Percentiles rank a stretch among this genome's conserved stretches.
Evolutionary conservation across 306 rosid genomes (phyloP).

Genomic region (Corylus americana): DNA sequence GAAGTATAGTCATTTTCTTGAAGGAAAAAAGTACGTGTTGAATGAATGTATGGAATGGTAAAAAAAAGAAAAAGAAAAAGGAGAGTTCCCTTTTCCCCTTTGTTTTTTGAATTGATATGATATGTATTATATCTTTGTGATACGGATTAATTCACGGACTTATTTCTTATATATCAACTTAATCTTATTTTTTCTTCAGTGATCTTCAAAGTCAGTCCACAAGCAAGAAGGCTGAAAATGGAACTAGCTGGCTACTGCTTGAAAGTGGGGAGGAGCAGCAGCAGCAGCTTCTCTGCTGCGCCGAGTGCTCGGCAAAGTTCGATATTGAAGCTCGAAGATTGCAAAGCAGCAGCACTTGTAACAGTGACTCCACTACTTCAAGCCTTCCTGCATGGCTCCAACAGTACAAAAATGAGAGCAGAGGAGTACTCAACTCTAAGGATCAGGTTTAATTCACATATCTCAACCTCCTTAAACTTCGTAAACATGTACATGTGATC

Average conservation of each 20-base stretch:
- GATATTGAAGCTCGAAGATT: slow-evolving; percentile 64
- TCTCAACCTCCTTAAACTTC: slow-evolving; percentile 15
- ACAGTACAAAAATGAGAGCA: slow-evolving; percentile 75
- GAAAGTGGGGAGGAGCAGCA: slow-evolving; percentile 39
- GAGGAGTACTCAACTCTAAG: slow-evolving; percentile 32
- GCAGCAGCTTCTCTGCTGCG: slow-evolving; percentile 44
- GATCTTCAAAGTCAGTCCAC: slow-evolving; percentile 52
- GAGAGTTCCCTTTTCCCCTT: slow-evolving; percentile 13
- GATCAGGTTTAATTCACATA: slow-evolving; percentile 57
- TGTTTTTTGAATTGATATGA: slow-evolving; percentile 7
- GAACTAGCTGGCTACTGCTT: slow-evolving; percentile 44
- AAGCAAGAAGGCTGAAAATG: slow-evolving; percentile 51
- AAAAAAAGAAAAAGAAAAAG: slow-evolving; percentile 18
- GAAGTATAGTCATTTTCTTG: slow-evolving; percentile 29
- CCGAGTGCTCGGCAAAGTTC: slow-evolving; percentile 54
- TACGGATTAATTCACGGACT: slow-evolving; percentile 27
- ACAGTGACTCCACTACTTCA: slow-evolving; percentile 63
- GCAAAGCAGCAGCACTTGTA: slow-evolving; percentile 43
- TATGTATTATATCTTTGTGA: too few relatives aligned
- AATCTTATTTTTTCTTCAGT: slow-evolving; percentile 40
- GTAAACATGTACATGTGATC: not conserved
- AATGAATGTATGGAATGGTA: slow-evolving; percentile 25
- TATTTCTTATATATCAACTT: slow-evolving; percentile 22
- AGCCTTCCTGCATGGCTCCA: slow-evolving; percentile 99
- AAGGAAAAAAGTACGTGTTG: slow-evolving; percentile 17